phyloP scores from a whole-genome alignment of 2,329 filamentous ascomycete species.

The Fusarium sp. region DNA sequence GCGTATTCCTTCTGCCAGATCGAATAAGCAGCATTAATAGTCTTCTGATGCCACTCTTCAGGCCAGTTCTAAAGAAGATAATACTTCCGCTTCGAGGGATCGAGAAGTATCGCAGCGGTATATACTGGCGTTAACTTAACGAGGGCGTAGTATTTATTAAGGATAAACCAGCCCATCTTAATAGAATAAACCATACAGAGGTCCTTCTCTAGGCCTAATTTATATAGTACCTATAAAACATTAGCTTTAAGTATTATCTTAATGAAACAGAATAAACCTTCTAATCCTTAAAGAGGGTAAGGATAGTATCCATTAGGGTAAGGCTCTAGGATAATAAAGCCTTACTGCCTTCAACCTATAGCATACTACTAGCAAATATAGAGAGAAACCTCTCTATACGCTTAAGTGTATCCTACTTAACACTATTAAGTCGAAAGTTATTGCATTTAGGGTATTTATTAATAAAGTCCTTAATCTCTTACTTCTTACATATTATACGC shows the following conservation, averaged over 20 bases:
- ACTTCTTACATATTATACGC: neutral
- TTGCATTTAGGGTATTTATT: neutral
- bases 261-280: neutral
- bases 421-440: neutral
- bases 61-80: neutral
- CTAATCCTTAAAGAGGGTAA: neutral
- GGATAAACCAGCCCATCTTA: neutral
- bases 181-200: too few relatives aligned
- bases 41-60: neutral
- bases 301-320: neutral
- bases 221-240: too few relatives aligned
- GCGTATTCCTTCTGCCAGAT: neutral
- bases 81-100: neutral
- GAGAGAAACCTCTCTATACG: neutral
- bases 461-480: neutral
- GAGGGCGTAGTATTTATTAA: neutral
- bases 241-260: too few relatives aligned
- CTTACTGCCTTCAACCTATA: neutral
- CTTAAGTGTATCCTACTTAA: neutral
- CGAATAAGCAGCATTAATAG: neutral
- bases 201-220: too few relatives aligned
- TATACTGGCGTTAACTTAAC: neutral
- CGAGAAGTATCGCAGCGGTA: neutral
- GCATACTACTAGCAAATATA: neutral
- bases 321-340: neutral